These are phyloP conservation scores for Paracoccidioides lutzii DNA, from an alignment of 2,329 filamentous ascomycete species.

Conservation along the genomic window DNA sequence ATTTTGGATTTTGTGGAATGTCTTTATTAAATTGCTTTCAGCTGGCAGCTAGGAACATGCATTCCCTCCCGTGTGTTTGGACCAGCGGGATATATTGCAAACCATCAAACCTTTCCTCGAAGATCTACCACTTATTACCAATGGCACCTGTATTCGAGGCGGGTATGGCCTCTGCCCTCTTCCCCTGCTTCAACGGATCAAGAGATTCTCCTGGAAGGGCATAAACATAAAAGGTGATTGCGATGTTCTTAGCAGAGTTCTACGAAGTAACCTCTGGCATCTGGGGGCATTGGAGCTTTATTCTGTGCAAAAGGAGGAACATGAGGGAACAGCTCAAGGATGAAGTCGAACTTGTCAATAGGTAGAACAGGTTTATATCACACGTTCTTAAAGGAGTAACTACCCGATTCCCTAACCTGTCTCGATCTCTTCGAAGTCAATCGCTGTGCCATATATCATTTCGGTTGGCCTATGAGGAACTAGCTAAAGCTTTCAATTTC, in stretches of 20 bases:
- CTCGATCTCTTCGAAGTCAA: not conserved
- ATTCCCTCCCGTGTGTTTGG: not conserved
- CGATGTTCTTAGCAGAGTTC: not conserved
- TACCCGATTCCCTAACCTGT: not conserved
- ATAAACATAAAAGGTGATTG: not conserved
- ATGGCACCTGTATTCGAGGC: not conserved
- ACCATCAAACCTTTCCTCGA: not conserved
- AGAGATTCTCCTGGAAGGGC: not conserved
- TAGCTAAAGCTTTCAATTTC: not conserved
- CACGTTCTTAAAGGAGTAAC: not conserved
- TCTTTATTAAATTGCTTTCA: not conserved
- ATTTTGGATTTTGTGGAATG: not conserved
- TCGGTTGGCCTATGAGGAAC: not conserved
- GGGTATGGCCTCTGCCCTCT: not conserved
- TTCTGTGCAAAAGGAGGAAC: not conserved
- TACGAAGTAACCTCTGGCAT: not conserved
- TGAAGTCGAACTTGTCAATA: not conserved
- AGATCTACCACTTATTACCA: not conserved
- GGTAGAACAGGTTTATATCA: not conserved
- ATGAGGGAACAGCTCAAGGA: not conserved
- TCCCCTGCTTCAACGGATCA: not conserved
- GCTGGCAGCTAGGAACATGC: not conserved
- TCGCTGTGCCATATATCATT: not conserved
- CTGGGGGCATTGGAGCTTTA: not conserved
- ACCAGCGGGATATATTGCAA: not conserved